phyloP scores from a whole-genome alignment of 2,329 filamentous ascomycete genomes.

The Diplodia seriata region DNA sequence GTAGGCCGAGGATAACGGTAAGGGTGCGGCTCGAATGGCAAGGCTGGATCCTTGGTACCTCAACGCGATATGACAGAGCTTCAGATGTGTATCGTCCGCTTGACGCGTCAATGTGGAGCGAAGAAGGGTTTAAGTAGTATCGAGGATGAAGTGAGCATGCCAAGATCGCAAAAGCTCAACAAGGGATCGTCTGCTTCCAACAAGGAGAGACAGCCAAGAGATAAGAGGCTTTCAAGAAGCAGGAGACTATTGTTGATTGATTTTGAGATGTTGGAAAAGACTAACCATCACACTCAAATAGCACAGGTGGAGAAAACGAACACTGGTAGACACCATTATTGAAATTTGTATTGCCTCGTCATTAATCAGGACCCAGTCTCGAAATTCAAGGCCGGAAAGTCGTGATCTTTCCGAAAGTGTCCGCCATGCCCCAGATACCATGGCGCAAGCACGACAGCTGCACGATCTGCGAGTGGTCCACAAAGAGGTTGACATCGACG shows the following conservation, averaged over 20 bases:
- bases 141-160: neutral
- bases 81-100: neutral
- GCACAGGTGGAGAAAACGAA: too few relatives aligned
- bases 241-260: too few relatives aligned
- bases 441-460: conserved; percentile 60
- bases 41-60: neutral
- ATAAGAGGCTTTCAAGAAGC: too few relatives aligned
- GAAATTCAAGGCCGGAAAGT: conserved; percentile 34
- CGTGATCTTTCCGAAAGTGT: conserved; percentile 63
- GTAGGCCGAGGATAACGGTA: too few relatives aligned
- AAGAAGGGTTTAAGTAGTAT: neutral
- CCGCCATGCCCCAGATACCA: conserved; percentile 63
- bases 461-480: conserved; percentile 65
- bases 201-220: neutral
- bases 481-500: conserved; percentile 63
- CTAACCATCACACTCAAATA: too few relatives aligned
- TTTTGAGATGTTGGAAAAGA: too few relatives aligned
- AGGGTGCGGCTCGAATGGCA: neutral
- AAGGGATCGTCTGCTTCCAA: neutral
- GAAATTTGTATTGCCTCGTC: neutral
- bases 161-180: neutral
- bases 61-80: neutral
- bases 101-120: neutral
- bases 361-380: neutral
- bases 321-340: too few relatives aligned